Base-by-base conservation (phyloP, 495 filamentous ascomycete species). In the Pyrenopolyporus hunteri region DNA sequence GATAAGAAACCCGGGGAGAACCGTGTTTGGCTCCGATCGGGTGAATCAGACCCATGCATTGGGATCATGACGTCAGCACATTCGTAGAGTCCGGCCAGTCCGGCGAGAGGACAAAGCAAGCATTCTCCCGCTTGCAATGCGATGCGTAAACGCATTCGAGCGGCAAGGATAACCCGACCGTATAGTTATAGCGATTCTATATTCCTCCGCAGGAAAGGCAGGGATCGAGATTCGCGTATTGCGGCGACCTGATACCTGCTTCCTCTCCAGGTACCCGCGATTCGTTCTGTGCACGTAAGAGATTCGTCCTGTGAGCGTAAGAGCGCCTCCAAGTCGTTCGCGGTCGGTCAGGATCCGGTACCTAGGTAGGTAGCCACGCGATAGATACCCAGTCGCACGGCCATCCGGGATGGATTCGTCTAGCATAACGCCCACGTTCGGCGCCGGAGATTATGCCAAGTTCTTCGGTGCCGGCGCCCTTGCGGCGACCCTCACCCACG, bases 391-490 rank as follows among this genome's bases (percentile, higher is more conserved):
- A 17, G 19, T 17, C 0, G 22, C 0, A 17, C 3, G 3, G 26
- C 3, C 32, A n/a, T 16, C 28, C 26, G 51, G 44, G 22, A 72
- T 72, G 69, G 52, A 47, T 19, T 49, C 56, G 1, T 23, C 39
- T 33, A 25, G 17, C 11, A 57, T 62, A 33, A 73, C 70, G 13
- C 72, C 72, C 2, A 48, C 44, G 10, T 74, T 74, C 14, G 50
- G 57, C 17, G 35, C 61, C 1, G 22, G 13, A 11, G 69, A 74
- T 44, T 88, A 89, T 73, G 80, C 82, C 53, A 80, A 89, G 66
- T 93, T 93, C 80, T 89, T 90, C 67, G 86, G 91, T 66, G 90
- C 90, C 36, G 90, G 89, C 68, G 90, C 90, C 56, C 83, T 92
- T 66, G 92, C 91, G 78, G 93, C 91, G 67, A 87, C 87, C 46